These are phyloP conservation scores for Aleurites moluccanus DNA, from an alignment of 441 rosid species.

Conservation along the genomic window DNA sequence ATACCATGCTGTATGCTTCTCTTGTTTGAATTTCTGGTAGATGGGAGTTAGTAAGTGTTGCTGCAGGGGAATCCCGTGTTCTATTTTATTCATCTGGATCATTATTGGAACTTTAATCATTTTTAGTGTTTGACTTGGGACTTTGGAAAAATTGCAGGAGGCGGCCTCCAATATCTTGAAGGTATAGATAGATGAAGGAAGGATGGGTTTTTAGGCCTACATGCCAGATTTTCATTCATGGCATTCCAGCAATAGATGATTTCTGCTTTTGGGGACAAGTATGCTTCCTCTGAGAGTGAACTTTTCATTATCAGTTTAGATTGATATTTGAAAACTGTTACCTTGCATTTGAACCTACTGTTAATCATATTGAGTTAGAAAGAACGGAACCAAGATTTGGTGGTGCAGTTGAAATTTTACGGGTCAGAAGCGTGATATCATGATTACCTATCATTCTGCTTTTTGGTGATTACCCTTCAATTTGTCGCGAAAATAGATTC, in stretches of 20 bases:
- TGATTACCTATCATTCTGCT: slow-evolving; percentile 14
- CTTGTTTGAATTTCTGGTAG: slow-evolving; percentile 1
- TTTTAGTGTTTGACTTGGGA: slow-evolving; percentile 8
- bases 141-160: slow-evolving; percentile 54
- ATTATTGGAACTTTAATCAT: background rate
- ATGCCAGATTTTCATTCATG: slow-evolving; percentile 40
- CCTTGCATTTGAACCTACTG: slow-evolving; percentile 31
- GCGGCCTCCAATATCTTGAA: slow-evolving; percentile 73
- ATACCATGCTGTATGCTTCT: background rate
- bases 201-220: slow-evolving; percentile 24
- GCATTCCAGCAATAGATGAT: slow-evolving; percentile 26
- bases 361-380: slow-evolving; percentile 32
- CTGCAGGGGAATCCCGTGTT: background rate
- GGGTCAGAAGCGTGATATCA: slow-evolving; percentile 6
- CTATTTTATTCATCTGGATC: background rate
- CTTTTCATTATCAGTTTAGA: slow-evolving; percentile 27
- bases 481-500: slow-evolving; percentile 20
- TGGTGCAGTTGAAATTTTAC: slow-evolving; percentile 19
- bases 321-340: slow-evolving; percentile 24
- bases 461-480: slow-evolving; percentile 4
- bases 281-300: slow-evolving; percentile 24
- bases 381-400: slow-evolving; percentile 24
- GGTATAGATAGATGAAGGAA: slow-evolving; percentile 31
- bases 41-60: background rate
- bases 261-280: slow-evolving; percentile 30